Conservation (phyloP, 2,329 filamentous ascomycete species). For the Xylariaceae sp. region DNA sequence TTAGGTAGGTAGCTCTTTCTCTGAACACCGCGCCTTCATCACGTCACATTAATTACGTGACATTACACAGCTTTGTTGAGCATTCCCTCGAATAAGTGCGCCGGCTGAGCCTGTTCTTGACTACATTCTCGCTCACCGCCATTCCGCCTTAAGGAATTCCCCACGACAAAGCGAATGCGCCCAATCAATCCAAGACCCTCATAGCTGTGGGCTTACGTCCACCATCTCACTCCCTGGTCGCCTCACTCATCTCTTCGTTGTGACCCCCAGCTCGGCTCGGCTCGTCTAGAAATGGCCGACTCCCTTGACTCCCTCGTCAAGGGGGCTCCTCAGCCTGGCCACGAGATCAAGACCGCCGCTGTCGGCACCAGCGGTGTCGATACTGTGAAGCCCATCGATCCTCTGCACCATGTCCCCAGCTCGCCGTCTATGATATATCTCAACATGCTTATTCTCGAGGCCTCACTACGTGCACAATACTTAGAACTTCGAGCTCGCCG, state of each 20-base stretch:
- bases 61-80: neutral
- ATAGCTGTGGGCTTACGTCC: conserved; percentile 19
- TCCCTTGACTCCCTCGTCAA: conserved; percentile 87
- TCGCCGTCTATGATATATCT: conserved; percentile 95
- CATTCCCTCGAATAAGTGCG: neutral
- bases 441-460: conserved; percentile 94
- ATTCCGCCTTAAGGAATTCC: conserved; percentile 9
- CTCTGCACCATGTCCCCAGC: conserved; percentile 75
- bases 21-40: neutral
- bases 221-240: conserved; percentile 3
- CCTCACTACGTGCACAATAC: conserved; percentile 87
- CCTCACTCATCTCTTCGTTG: conserved; percentile 4
- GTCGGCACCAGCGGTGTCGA: conserved; percentile 39
- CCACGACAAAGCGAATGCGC: conserved; percentile 11
- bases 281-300: conserved; percentile 48
- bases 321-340: conserved; percentile 66
- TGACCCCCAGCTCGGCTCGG: neutral
- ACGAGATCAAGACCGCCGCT: conserved; percentile 42
- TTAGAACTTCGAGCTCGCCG: conserved; percentile 81
- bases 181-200: conserved; percentile 7
- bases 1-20: neutral
- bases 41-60: conserved; percentile 7
- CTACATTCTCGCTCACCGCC: conserved; percentile 9
- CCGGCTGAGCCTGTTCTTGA: no score
- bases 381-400: conserved; percentile 53